phyloP scores from a whole-genome alignment of 2,329 filamentous ascomycete species.

The Fusarium anthophilum region DNA sequence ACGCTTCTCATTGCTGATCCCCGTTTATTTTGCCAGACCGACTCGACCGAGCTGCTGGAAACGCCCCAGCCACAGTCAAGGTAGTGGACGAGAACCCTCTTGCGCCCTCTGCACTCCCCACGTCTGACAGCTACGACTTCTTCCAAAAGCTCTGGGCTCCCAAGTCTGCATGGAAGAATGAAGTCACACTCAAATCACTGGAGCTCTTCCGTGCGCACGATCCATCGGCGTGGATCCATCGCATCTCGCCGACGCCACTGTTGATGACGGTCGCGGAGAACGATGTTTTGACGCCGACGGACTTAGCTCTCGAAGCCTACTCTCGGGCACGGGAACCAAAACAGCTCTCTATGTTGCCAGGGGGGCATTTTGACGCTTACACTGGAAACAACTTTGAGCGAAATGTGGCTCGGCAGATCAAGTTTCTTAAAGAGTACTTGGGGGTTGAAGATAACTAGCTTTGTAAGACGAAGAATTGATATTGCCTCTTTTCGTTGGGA shows the following conservation, averaged over 20 bases:
- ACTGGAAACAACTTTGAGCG: background rate
- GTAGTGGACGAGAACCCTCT: background rate
- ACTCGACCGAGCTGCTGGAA: background rate
- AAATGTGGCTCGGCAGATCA: background rate
- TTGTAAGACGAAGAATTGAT: background rate
- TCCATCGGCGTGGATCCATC: background rate
- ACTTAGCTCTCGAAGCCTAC: background rate
- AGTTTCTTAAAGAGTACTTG: background rate
- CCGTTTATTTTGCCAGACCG: background rate
- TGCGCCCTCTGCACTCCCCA: background rate
- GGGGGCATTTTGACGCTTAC: background rate
- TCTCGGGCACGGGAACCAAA: background rate
- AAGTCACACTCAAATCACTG: background rate
- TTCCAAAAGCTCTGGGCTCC: background rate
- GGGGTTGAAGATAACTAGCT: background rate
- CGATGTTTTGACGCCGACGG: background rate
- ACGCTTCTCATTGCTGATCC: background rate
- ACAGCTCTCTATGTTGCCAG: background rate
- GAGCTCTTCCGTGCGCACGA: background rate
- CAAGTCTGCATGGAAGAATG: background rate
- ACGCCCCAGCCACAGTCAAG: fast-evolving
- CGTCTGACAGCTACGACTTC: background rate
- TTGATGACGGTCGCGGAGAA: background rate
- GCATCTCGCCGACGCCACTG: background rate
- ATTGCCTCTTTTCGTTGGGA: too few species aligned